Evolutionary conservation across 176 grass and related monocot genomes (phyloP).

Genomic region (Thinopyrum elongatum): DNA sequence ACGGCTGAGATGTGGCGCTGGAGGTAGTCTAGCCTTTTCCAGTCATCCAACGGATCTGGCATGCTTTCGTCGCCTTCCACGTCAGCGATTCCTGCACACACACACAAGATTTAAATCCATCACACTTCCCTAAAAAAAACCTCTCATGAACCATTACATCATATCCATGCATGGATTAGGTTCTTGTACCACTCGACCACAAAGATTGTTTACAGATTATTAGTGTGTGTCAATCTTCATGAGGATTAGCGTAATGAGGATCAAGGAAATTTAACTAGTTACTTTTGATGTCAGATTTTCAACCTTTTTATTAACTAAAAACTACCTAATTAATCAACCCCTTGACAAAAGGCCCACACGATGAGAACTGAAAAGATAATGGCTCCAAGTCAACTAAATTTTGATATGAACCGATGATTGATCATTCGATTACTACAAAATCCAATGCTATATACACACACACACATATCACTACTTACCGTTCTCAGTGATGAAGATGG

Average conservation of each 20-base stretch:
- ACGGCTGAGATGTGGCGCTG: not conserved
- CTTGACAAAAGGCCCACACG: not conserved
- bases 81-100: not conserved
- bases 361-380: not conserved
- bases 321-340: not conserved
- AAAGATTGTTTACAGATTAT: not conserved
- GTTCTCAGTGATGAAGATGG: slow-evolving; percentile 42
- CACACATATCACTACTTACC: not conserved
- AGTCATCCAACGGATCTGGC: not conserved
- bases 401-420: no score
- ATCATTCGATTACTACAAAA: no score
- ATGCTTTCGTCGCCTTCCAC: not conserved
- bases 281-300: not conserved
- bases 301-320: not conserved
- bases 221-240: not conserved
- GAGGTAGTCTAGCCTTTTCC: not conserved
- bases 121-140: not conserved
- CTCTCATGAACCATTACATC: no score
- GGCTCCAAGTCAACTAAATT: not conserved
- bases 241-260: not conserved
- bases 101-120: not conserved
- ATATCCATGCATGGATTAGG: not conserved
- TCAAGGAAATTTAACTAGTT: not conserved
- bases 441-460: no score
- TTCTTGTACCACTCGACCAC: not conserved